Conservation (phyloP, 305 asterid species). For the Euphrasia arctica region DNA sequence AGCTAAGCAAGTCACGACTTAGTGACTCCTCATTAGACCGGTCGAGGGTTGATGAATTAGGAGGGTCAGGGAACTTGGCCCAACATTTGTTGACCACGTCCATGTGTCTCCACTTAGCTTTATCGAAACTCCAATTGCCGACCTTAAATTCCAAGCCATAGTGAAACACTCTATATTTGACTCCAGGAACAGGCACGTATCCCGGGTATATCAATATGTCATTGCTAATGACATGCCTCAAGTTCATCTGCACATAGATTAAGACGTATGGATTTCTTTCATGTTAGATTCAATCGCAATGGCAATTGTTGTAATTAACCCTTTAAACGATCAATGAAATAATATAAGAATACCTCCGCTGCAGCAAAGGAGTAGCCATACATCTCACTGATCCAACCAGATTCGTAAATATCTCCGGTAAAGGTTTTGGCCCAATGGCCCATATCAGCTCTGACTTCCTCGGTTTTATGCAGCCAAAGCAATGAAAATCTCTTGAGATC, state of each 20-base stretch:
- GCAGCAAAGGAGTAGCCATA: slow-evolving; percentile 97
- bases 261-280: background rate
- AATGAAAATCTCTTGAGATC: slow-evolving; percentile 75
- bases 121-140: slow-evolving; percentile 88
- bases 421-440: slow-evolving; percentile 80
- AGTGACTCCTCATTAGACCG: slow-evolving; percentile 41
- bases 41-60: slow-evolving; percentile 59
- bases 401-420: slow-evolving; percentile 87
- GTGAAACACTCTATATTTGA: slow-evolving; percentile 75
- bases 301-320: background rate
- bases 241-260: slow-evolving; percentile 54
- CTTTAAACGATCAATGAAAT: background rate
- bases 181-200: slow-evolving; percentile 66
- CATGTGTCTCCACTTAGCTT: slow-evolving; percentile 78
- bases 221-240: slow-evolving; percentile 64
- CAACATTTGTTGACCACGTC: slow-evolving; percentile 76
- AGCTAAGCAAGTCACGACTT: slow-evolving; percentile 87
- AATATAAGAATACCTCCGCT: slow-evolving; percentile 61
- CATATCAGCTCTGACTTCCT: slow-evolving; percentile 83
- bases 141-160: slow-evolving; percentile 83
- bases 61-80: slow-evolving; percentile 85
- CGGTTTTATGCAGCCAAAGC: slow-evolving; percentile 92
- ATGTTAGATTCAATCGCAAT: background rate
- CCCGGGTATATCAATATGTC: slow-evolving; percentile 88
- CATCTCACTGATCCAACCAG: slow-evolving; percentile 99